Evolutionary conservation across 2,329 filamentous ascomycete species (phyloP).

Genomic region (Cercospora citrullina): DNA sequence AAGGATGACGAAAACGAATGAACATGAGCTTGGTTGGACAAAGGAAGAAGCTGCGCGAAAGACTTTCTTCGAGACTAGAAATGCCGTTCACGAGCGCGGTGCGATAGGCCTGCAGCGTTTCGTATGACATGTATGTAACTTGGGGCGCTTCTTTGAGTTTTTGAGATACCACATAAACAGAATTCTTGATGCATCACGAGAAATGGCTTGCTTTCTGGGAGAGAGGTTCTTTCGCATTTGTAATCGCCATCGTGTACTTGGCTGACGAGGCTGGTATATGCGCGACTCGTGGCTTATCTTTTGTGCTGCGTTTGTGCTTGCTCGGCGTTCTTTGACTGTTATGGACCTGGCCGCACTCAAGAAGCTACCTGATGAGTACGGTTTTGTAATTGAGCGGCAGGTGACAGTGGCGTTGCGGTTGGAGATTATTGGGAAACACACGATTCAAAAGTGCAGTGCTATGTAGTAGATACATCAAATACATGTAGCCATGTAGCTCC

Average conservation of each 20-base stretch:
- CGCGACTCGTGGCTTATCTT: background rate
- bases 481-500: background rate
- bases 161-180: slow-evolving; percentile 11
- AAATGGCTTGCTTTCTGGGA: background rate
- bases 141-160: background rate
- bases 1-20: background rate
- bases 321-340: background rate
- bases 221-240: background rate
- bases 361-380: too few species aligned
- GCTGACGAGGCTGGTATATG: background rate
- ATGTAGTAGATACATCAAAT: background rate
- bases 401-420: background rate
- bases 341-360: background rate
- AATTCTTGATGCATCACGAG: background rate
- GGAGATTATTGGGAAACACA: background rate
- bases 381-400: too few species aligned
- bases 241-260: background rate
- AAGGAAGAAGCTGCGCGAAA: background rate
- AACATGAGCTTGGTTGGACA: background rate
- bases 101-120: slow-evolving; percentile 15
- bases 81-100: slow-evolving; percentile 9
- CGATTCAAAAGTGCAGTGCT: background rate
- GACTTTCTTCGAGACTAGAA: background rate
- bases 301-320: background rate
- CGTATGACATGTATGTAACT: slow-evolving; percentile 2